phyloP scores from a whole-genome alignment of 768 basidiomycete genomes.

The Lentinula lateritia region DNA sequence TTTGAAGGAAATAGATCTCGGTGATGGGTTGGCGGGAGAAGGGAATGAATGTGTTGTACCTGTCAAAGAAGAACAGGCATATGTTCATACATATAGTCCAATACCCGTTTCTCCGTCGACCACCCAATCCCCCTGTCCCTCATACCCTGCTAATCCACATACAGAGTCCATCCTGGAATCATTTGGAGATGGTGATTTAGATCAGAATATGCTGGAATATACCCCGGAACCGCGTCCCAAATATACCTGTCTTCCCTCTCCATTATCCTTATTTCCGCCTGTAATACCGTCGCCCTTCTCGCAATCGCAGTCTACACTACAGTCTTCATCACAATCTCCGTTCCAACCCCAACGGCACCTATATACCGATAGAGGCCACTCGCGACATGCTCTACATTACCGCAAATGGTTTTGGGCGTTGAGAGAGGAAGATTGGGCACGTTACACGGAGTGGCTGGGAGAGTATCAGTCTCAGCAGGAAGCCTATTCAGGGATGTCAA shows the following conservation, averaged over 20 bases:
- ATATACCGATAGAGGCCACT: conserved; percentile 57
- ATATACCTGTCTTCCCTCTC: conserved; percentile 33
- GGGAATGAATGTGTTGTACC: conserved; percentile 13
- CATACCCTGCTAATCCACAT: background rate
- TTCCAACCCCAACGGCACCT: conserved; percentile 27
- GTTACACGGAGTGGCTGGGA: conserved; percentile 21
- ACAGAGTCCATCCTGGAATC: conserved; percentile 9
- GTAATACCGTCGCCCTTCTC: conserved; percentile 8
- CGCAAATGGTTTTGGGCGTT: conserved; percentile 59
- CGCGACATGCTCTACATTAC: conserved; percentile 52
- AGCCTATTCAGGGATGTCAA: conserved; percentile 7
- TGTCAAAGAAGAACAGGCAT: conserved; percentile 6
- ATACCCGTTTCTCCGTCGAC: background rate
- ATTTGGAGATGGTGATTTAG: conserved; percentile 6
- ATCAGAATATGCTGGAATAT: conserved; percentile 15
- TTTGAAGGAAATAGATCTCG: conserved; percentile 9
- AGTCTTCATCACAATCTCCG: conserved; percentile 9
- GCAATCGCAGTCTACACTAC: conserved; percentile 1
- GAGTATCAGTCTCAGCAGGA: background rate
- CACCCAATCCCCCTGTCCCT: background rate
- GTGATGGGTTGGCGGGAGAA: conserved; percentile 15
- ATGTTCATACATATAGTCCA: background rate
- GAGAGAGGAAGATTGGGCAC: conserved; percentile 48
- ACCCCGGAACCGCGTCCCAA: conserved; percentile 19
- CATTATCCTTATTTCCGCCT: conserved; percentile 20